A percentile compares a stretch with the other conserved stretches of the same genome.
Conservation (phyloP, 2,329 filamentous ascomycete genomes). For the Pseudonectria buxi region DNA sequence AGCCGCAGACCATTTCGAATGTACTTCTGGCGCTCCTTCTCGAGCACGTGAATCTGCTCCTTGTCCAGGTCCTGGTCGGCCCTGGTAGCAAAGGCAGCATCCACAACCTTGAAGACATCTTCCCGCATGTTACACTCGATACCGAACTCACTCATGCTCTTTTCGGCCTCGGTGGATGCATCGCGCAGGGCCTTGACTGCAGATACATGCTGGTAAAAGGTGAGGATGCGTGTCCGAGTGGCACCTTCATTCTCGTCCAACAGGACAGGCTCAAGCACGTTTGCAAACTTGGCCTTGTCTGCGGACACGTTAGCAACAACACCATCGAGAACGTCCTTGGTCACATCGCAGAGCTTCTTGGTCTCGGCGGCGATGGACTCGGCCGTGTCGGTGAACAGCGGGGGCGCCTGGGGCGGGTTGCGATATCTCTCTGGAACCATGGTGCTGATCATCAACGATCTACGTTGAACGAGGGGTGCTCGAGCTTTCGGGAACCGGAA, state of each 20-base stretch:
- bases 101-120: conserved; percentile 65
- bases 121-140: conserved; percentile 78
- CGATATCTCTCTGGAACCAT: conserved; percentile 64
- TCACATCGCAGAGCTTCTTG: conserved; percentile 56
- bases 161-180: conserved; percentile 69
- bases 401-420: conserved; percentile 70
- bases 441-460: conserved; percentile 41
- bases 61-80: conserved; percentile 53
- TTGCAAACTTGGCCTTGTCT: conserved; percentile 46
- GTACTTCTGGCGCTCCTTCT: conserved; percentile 72
- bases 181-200: conserved; percentile 61
- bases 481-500: conserved; percentile 35
- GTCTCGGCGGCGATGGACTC: conserved; percentile 61
- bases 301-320: conserved; percentile 55
- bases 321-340: conserved; percentile 58
- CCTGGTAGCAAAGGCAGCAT: conserved; percentile 47
- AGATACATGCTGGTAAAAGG: conserved; percentile 77
- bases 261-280: conserved; percentile 60
- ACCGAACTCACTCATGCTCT: conserved; percentile 66
- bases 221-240: conserved; percentile 58
- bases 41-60: conserved; percentile 65
- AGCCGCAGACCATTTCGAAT: conserved; percentile 70
- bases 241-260: conserved; percentile 62
- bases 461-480: conserved; percentile 24
- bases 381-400: conserved; percentile 69